These are phyloP conservation scores for Hypoxylon lienhwacheense DNA, from an alignment of 495 filamentous ascomycete genomes.

Conservation along the genomic window DNA sequence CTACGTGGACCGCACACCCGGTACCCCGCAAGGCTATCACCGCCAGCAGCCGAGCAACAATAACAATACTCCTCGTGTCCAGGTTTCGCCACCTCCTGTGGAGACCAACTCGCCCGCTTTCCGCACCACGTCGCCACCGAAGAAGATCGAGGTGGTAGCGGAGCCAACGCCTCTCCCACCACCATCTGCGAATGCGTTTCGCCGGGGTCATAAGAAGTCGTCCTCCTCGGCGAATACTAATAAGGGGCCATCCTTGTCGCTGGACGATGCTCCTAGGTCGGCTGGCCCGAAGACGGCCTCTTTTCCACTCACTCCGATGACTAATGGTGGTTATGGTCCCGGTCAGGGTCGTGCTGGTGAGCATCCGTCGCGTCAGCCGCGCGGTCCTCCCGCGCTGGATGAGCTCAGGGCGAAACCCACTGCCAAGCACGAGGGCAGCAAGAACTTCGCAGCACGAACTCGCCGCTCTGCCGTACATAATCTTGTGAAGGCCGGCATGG, in stretches of 20 bases:
- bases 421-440: constrained; percentile 92
- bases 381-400: constrained; percentile 88
- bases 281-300: constrained; percentile 74
- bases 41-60: constrained; percentile 46
- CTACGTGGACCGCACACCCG: constrained; percentile 34
- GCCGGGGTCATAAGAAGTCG: constrained; percentile 88
- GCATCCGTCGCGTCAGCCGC: constrained; percentile 91
- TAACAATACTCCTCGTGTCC: constrained; percentile 60
- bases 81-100: constrained; percentile 75
- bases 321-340: constrained; percentile 82
- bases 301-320: constrained; percentile 78
- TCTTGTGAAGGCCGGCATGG: constrained; percentile 84
- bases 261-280: constrained; percentile 59
- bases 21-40: constrained; percentile 37
- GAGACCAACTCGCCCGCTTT: constrained; percentile 52
- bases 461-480: constrained; percentile 90
- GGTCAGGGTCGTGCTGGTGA: constrained; percentile 91
- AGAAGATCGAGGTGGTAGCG: constrained; percentile 60
- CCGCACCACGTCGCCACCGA: constrained; percentile 70
- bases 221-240: constrained; percentile 71
- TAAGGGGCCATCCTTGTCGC: constrained; percentile 60
- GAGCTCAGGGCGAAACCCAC: constrained; percentile 90
- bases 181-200: constrained; percentile 82
- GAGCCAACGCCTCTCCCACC: constrained; percentile 75
- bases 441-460: constrained; percentile 95